A percentile compares a stretch with the other conserved stretches of the same genome.
These are phyloP conservation scores for Tolypocladium pustulatum DNA, from an alignment of 2,329 filamentous ascomycete species.

Conservation along the genomic window DNA sequence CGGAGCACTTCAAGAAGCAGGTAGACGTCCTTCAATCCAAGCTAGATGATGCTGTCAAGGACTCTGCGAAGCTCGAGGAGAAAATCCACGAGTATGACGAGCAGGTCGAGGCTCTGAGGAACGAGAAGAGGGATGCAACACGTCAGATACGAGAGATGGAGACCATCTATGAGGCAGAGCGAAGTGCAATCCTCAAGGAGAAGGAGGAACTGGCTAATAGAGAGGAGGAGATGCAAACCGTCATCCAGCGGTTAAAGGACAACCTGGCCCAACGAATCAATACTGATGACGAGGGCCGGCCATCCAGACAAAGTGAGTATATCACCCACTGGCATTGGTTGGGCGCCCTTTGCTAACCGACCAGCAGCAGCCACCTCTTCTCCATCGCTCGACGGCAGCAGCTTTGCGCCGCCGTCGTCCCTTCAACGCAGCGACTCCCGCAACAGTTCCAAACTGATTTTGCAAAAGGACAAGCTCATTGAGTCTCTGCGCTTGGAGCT, in stretches of 20 bases:
- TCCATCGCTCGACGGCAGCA: constrained; percentile 60
- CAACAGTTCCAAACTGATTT: constrained; percentile 78
- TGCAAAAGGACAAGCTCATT: constrained; percentile 95
- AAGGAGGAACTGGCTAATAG: constrained; percentile 77
- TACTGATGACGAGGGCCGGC: constrained; percentile 44
- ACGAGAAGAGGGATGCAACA: constrained; percentile 74
- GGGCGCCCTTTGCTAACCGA: constrained; percentile 8
- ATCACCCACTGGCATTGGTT: not conserved
- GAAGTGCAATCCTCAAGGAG: constrained; percentile 77
- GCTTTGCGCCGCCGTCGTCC: constrained; percentile 79
- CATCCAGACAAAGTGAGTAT: constrained; percentile 46
- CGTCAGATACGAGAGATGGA: constrained; percentile 86
- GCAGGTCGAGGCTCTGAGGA: constrained; percentile 67
- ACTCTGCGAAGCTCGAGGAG: constrained; percentile 83
- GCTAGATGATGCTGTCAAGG: constrained; percentile 72
- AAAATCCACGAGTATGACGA: constrained; percentile 78
- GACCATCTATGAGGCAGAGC: constrained; percentile 83
- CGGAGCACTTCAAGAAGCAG: constrained; percentile 76
- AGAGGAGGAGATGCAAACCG: constrained; percentile 82
- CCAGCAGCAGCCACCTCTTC: constrained; percentile 40
- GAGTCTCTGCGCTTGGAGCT: constrained; percentile 85
- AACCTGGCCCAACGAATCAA: constrained; percentile 65
- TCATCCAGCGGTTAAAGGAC: constrained; percentile 89
- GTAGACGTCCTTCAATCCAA: constrained; percentile 73
- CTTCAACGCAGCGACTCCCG: constrained; percentile 80